phyloP scores from a whole-genome alignment of 768 basidiomycete species.

The Russula virescens region DNA sequence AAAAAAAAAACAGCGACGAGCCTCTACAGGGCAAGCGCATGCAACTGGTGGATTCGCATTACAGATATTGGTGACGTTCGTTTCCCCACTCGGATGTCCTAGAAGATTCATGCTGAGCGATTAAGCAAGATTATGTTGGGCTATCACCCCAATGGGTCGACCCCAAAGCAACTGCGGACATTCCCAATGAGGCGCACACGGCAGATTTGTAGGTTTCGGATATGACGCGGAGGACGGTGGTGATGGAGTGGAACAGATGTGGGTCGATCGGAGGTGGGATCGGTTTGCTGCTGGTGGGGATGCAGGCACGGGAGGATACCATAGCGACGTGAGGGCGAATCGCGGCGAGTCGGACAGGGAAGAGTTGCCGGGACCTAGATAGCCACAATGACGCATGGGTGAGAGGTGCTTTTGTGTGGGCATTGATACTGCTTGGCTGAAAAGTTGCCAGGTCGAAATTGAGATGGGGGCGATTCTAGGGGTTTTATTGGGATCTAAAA shows the following conservation, averaged over 20 bases:
- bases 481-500: slow-evolving; percentile 82
- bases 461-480: slow-evolving; percentile 69
- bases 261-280: slow-evolving; percentile 86
- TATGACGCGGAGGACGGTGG: slow-evolving; percentile 70
- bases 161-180: slow-evolving; percentile 68
- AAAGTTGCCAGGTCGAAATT: slow-evolving; percentile 72
- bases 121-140: slow-evolving; percentile 54
- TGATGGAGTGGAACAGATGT: slow-evolving; percentile 74
- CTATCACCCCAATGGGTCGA: slow-evolving; percentile 69
- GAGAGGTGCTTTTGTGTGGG: slow-evolving; percentile 29
- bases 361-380: slow-evolving; percentile 40
- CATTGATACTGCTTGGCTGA: slow-evolving; percentile 37
- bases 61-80: slow-evolving; percentile 81
- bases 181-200: slow-evolving; percentile 79
- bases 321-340: slow-evolving; percentile 28
- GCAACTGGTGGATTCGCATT: slow-evolving; percentile 72
- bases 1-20: slow-evolving; percentile 77
- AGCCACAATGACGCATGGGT: slow-evolving; percentile 41
- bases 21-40: slow-evolving; percentile 81
- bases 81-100: slow-evolving; percentile 49
- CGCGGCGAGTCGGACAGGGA: slow-evolving; percentile 32
- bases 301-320: slow-evolving; percentile 45
- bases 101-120: slow-evolving; percentile 56
- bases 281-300: slow-evolving; percentile 59
- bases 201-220: slow-evolving; percentile 88